Conservation (phyloP, 2,329 filamentous ascomycete genomes). For the Ceratocystis papillata region DNA sequence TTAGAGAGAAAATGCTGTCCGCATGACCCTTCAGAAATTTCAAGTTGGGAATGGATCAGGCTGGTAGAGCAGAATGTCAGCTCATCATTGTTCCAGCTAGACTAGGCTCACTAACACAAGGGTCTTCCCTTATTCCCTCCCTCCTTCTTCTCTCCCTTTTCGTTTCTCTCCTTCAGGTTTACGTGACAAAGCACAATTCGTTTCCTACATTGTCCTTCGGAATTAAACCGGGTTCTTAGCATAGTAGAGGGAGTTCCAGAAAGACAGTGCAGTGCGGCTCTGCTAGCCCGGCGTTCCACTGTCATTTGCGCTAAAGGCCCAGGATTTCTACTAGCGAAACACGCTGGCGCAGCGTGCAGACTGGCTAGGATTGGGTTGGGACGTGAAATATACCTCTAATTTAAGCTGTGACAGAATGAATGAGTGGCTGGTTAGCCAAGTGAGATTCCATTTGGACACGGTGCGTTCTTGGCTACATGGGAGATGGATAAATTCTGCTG, state of each 20-base stretch:
- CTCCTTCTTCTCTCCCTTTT: background rate
- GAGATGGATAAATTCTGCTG: background rate
- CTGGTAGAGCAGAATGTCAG: background rate
- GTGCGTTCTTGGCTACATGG: too few species aligned
- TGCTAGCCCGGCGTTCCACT: background rate
- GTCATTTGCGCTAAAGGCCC: background rate
- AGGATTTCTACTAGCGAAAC: background rate
- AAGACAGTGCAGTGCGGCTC: background rate
- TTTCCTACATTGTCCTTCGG: too few species aligned
- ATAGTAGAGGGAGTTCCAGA: background rate
- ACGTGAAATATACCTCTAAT: background rate
- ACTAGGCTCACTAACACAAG: background rate
- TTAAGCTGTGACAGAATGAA: background rate
- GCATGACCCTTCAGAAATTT: constrained; percentile 11
- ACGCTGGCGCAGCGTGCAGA: background rate
- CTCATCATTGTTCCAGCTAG: constrained; percentile 9
- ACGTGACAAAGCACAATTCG: too few species aligned
- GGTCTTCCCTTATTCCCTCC: background rate
- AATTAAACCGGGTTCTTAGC: too few species aligned
- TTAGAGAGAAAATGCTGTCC: constrained; percentile 4
- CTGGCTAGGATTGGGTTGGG: background rate
- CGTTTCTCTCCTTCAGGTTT: background rate
- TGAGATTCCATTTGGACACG: too few species aligned
- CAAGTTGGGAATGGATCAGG: background rate
- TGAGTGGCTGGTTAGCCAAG: too few species aligned